Evolutionary conservation across 208 protist genomes (phyloP).

Genomic region (Leishmania arabica): DNA sequence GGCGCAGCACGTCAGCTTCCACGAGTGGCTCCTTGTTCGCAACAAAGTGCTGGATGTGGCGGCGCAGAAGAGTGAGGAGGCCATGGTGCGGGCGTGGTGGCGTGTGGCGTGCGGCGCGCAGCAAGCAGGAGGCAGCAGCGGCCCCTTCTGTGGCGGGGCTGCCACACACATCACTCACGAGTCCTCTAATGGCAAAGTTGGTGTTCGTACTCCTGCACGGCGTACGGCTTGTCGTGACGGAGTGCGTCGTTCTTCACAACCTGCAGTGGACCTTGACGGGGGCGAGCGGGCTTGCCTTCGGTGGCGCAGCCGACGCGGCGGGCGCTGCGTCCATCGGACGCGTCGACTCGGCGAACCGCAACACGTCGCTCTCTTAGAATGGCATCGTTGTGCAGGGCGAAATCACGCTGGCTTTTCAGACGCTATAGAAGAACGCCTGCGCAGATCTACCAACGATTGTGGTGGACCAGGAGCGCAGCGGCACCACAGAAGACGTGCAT

Average conservation of each 20-base stretch:
- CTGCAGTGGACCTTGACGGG: conserved; percentile 1
- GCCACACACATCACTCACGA: background rate
- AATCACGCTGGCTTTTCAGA: conserved; percentile 26
- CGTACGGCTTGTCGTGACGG: conserved; percentile 17
- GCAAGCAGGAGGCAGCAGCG: background rate
- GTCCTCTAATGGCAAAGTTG: background rate
- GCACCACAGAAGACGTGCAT: conserved; percentile 14
- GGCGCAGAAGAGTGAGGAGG: conserved; percentile 10
- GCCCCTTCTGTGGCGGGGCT: background rate
- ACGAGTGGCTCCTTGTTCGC: conserved; percentile 36
- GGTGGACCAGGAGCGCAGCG: conserved; percentile 14
- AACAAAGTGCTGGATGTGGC: background rate
- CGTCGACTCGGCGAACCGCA: background rate
- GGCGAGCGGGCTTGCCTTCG: background rate
- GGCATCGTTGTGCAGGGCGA: conserved; percentile 5
- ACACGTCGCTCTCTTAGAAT: background rate
- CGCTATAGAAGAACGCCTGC: conserved; percentile 21
- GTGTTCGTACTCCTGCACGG: conserved; percentile 15
- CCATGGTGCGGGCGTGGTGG: conserved; percentile 25
- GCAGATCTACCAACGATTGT: conserved; percentile 10
- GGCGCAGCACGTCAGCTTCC: conserved; percentile 15
- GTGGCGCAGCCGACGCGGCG: background rate
- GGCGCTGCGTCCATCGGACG: background rate
- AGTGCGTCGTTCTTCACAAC: conserved; percentile 18
- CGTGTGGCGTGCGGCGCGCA: background rate